These are phyloP conservation scores for Calonectria hawksworthii DNA, from an alignment of 2,329 filamentous ascomycete species.

Conservation along the genomic window DNA sequence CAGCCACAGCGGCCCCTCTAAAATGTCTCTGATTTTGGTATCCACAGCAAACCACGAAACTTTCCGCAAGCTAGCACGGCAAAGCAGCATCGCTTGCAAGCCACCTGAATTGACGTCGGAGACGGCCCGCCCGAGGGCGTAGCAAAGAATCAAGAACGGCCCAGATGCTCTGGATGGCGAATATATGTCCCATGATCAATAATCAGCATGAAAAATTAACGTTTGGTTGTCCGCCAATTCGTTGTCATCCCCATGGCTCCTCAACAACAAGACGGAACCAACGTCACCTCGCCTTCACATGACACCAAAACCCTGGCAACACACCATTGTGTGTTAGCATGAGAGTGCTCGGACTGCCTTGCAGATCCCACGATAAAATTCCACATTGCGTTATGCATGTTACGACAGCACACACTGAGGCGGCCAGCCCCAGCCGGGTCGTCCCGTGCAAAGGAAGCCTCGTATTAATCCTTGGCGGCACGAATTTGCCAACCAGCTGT, in stretches of 20 bases:
- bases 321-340: conserved; percentile 16
- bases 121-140: conserved; percentile 12
- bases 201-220: neutral
- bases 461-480: conserved; percentile 2
- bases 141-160: neutral
- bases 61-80: conserved; percentile 8
- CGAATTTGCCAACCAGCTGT: neutral
- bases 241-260: neutral
- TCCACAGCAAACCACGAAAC: conserved; percentile 7
- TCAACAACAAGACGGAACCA: conserved; percentile 2
- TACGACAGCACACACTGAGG: conserved; percentile 8
- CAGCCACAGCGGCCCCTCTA: conserved; percentile 18
- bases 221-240: neutral
- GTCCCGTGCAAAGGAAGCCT: neutral
- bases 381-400: conserved; percentile 17
- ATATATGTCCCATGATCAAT: neutral
- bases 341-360: conserved; percentile 11
- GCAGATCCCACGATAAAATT: conserved; percentile 13
- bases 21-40: neutral
- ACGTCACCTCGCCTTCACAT: conserved; percentile 15
- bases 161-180: neutral
- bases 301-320: conserved; percentile 23
- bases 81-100: neutral
- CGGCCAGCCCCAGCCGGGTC: neutral
- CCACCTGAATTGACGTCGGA: neutral